Conservation (phyloP, 2,329 filamentous ascomycete genomes). For the Colletotrichum lupini region DNA sequence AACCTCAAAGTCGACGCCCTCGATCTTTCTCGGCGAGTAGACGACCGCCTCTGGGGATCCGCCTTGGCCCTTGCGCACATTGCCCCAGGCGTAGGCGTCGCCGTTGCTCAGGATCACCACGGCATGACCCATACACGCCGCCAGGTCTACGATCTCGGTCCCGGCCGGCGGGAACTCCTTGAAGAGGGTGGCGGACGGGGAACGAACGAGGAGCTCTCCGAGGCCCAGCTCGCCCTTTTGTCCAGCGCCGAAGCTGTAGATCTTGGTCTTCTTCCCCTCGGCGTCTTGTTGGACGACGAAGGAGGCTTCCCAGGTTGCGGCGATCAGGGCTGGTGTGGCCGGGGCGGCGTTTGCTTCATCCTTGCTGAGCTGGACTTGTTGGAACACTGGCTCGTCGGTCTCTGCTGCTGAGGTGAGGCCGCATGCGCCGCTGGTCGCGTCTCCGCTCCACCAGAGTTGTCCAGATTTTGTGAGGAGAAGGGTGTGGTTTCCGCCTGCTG, state of each 20-base stretch:
- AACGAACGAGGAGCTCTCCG: conserved; percentile 62
- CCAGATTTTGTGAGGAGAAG: conserved; percentile 73
- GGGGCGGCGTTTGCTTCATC: conserved; percentile 22
- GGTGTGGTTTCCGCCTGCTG: conserved; percentile 88
- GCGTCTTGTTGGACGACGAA: conserved; percentile 66
- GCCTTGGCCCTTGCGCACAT: conserved; percentile 85
- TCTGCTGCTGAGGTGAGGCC: conserved; percentile 50
- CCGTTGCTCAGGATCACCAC: conserved; percentile 80
- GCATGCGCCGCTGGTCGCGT: conserved; percentile 65
- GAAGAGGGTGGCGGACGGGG: conserved; percentile 60
- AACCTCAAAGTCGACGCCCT: conserved; percentile 69
- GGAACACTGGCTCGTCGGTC: conserved; percentile 50
- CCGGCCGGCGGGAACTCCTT: conserved; percentile 72
- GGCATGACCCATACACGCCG: conserved; percentile 82
- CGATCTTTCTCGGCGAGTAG: conserved; percentile 71
- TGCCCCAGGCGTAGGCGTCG: conserved; percentile 88
- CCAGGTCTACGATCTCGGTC: conserved; percentile 70
- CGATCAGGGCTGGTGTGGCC: conserved; percentile 52
- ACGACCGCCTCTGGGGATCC: conserved; percentile 68
- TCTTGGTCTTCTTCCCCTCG: conserved; percentile 52
- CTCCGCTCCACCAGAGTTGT: conserved; percentile 73
- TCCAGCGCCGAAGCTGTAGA: conserved; percentile 75
- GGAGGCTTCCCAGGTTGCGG: conserved; percentile 84
- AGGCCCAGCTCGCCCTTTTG: conserved; percentile 79
- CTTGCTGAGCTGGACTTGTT: conserved; percentile 48